A percentile compares a stretch with the other conserved stretches of the same genome.
Evolutionary conservation across 352 stramenopile genomes (phyloP).

Genomic region (Globisporangium emineosum): DNA sequence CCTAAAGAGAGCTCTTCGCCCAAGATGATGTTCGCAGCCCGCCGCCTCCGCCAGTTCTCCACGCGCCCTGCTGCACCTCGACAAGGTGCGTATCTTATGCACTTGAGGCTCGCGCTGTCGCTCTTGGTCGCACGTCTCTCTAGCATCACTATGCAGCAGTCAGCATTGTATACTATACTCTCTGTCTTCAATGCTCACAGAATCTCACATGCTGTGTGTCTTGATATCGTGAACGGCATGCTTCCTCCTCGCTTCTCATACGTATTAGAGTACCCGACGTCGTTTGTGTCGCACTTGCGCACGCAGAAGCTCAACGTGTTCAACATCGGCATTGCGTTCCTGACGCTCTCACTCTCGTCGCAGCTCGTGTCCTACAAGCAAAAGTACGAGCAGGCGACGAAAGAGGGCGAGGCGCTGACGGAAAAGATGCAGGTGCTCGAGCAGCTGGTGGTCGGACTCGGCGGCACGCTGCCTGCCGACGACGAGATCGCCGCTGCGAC

Average conservation of each 20-base stretch:
- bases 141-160: not conserved
- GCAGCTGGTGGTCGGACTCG: constrained; percentile 58
- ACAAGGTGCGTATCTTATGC: constrained; percentile 29
- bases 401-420: constrained; percentile 38
- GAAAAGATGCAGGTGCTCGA: constrained; percentile 56
- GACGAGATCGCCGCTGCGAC: constrained; percentile 34
- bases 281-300: constrained; percentile 73
- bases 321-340: constrained; percentile 80
- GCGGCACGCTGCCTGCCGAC: constrained; percentile 53
- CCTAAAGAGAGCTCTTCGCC: not conserved
- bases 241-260: not conserved
- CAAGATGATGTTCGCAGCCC: constrained; percentile 30
- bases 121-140: too few species aligned
- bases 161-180: not conserved
- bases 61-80: constrained; percentile 28
- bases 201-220: not conserved
- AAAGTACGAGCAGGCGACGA: constrained; percentile 36
- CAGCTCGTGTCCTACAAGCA: constrained; percentile 80
- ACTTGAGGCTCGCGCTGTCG: not conserved
- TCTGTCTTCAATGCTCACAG: not conserved
- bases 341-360: constrained; percentile 83
- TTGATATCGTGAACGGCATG: not conserved
- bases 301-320: constrained; percentile 85
- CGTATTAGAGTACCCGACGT: constrained; percentile 68
- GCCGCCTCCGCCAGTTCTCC: constrained; percentile 37